These are phyloP conservation scores for Phialophora chinensis DNA, from an alignment of 2,329 filamentous ascomycete genomes.

Conservation along the genomic window DNA sequence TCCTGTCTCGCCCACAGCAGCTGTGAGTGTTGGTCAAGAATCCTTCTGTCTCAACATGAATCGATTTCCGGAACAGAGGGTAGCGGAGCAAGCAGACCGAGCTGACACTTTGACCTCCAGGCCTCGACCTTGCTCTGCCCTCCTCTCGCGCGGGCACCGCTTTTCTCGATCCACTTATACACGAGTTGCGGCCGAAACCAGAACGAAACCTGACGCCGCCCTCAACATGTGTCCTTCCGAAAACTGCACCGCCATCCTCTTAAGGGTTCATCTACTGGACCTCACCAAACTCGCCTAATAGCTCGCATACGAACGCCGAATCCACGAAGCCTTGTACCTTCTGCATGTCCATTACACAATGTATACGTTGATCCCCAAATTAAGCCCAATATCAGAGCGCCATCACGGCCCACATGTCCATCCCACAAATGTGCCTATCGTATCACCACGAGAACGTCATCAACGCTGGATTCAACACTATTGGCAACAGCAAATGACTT, in stretches of 20 bases:
- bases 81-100: neutral
- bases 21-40: neutral
- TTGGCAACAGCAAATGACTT: conserved; percentile 41
- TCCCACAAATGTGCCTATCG: neutral
- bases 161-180: neutral
- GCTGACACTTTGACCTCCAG: neutral
- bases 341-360: neutral
- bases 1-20: neutral
- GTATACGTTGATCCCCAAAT: neutral
- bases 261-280: neutral
- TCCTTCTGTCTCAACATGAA: neutral
- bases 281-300: too few relatives aligned
- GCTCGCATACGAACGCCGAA: neutral
- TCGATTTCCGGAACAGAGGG: neutral
- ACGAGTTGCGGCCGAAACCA: neutral
- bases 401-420: neutral
- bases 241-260: neutral
- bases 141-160: neutral
- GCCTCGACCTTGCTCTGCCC: neutral
- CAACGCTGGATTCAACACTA: conserved; percentile 42
- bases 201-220: neutral
- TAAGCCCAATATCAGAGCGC: neutral
- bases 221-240: neutral
- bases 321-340: neutral
- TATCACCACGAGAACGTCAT: conserved; percentile 42